Percentiles rank a stretch among this genome's conserved stretches.
Conservation (phyloP, 140 eudicot genomes). For the Oenanthe javanica region DNA sequence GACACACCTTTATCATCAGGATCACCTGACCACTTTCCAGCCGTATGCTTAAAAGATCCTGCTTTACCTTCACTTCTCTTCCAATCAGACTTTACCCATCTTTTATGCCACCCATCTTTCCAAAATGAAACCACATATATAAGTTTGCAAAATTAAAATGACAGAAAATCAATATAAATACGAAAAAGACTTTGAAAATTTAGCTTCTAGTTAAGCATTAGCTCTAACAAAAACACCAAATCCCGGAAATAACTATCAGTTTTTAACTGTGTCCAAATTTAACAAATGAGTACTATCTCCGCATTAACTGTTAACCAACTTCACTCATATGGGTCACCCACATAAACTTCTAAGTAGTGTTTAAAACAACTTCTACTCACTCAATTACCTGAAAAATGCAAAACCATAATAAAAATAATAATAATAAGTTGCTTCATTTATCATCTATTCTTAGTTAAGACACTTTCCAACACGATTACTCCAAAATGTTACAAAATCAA, state of each 20-base stretch:
- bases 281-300: background rate
- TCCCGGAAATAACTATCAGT: background rate
- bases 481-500: too few species aligned
- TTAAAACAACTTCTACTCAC: too few species aligned
- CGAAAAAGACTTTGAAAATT: background rate
- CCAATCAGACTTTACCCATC: constrained; percentile 99
- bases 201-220: background rate
- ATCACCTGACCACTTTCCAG: constrained; percentile 93
- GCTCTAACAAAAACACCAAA: background rate
- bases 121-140: constrained; percentile 11
- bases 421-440: background rate
- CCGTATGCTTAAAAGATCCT: constrained; percentile 89
- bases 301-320: background rate
- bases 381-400: background rate
- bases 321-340: background rate
- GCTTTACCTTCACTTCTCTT: constrained; percentile 92
- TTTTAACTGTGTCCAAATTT: background rate
- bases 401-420: background rate
- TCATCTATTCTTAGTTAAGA: background rate
- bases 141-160: background rate
- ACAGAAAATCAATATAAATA: background rate
- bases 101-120: constrained; percentile 88
- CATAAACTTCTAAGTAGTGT: too few species aligned
- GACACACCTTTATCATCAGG: constrained; percentile 88
- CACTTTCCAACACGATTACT: background rate